These are phyloP conservation scores for Cyclotella sp. DNA, from an alignment of 108 stramenopile genomes.

Conservation along the genomic window DNA sequence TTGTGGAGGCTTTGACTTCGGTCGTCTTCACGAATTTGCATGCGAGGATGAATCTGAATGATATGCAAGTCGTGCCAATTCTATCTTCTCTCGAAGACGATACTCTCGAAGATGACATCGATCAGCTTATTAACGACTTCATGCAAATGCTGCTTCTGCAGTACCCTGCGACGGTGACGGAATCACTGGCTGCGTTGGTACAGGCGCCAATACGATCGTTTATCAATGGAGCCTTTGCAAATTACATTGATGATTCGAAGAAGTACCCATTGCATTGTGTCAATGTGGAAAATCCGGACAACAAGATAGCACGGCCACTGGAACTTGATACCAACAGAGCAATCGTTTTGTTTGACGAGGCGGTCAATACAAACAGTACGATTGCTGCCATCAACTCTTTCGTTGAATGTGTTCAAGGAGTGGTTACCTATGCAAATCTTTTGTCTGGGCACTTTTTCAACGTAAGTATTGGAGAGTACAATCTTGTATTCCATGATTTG, in stretches of 20 bases:
- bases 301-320: constrained; percentile 28
- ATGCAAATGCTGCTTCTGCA: constrained; percentile 57
- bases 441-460: constrained; percentile 25
- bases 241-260: constrained; percentile 43
- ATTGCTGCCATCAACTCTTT: constrained; percentile 54
- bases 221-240: constrained; percentile 43
- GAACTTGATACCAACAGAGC: constrained; percentile 41
- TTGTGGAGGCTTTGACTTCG: constrained; percentile 44
- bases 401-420: constrained; percentile 47
- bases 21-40: constrained; percentile 32
- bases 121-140: constrained; percentile 60
- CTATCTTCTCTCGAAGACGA: background rate
- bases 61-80: constrained; percentile 27
- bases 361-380: constrained; percentile 43
- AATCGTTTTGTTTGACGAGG: constrained; percentile 47
- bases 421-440: constrained; percentile 26
- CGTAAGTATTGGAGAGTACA: constrained; percentile 29
- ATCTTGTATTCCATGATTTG: constrained; percentile 38
- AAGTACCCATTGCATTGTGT: constrained; percentile 48
- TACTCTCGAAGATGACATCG: constrained; percentile 62
- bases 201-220: constrained; percentile 32
- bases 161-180: constrained; percentile 58
- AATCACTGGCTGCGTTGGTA: constrained; percentile 47
- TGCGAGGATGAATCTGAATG: constrained; percentile 37
- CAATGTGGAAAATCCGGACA: constrained; percentile 47